These are phyloP conservation scores for Pythium phragmiticola DNA, from an alignment of 352 stramenopile species.

Conservation along the genomic window DNA sequence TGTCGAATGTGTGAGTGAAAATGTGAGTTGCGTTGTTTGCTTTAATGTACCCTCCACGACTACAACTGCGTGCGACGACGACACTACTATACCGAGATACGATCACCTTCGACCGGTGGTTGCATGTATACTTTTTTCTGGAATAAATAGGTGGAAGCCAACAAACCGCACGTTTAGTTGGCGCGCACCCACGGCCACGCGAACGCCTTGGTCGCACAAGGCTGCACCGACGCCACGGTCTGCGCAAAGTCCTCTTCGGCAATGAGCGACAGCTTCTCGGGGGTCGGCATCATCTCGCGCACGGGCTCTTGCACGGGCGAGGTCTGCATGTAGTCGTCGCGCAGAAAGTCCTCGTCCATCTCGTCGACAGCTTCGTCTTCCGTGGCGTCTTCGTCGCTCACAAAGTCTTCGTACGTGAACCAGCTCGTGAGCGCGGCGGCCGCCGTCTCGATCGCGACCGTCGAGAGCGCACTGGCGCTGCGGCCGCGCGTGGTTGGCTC, in stretches of 20 bases:
- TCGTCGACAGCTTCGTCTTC: conserved; percentile 27
- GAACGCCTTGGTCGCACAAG: conserved; percentile 22
- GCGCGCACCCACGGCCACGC: conserved; percentile 26
- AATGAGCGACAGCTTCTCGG: conserved; percentile 27
- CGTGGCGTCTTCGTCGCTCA: conserved; percentile 10
- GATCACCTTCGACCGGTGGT: conserved; percentile 17
- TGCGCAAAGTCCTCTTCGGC: conserved; percentile 22
- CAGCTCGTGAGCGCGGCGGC: conserved; percentile 22
- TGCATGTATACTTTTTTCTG: background rate
- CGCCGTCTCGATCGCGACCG: conserved; percentile 11
- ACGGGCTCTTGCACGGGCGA: background rate
- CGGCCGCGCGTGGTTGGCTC: conserved; percentile 18
- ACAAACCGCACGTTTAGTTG: conserved; percentile 15
- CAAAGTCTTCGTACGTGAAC: conserved; percentile 25
- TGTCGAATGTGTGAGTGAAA: too few species aligned
- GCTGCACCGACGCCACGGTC: background rate
- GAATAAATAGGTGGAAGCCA: background rate
- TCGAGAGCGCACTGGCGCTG: conserved; percentile 21
- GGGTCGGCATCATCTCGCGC: conserved; percentile 12
- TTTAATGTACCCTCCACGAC: too few species aligned
- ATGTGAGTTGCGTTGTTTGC: too few species aligned
- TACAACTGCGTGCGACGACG: too few species aligned
- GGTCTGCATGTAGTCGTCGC: conserved; percentile 19
- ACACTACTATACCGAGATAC: background rate
- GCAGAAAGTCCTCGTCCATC: conserved; percentile 26